These are phyloP conservation scores for Aspergillus affinis DNA, from an alignment of 495 filamentous ascomycete genomes.

Conservation along the genomic window DNA sequence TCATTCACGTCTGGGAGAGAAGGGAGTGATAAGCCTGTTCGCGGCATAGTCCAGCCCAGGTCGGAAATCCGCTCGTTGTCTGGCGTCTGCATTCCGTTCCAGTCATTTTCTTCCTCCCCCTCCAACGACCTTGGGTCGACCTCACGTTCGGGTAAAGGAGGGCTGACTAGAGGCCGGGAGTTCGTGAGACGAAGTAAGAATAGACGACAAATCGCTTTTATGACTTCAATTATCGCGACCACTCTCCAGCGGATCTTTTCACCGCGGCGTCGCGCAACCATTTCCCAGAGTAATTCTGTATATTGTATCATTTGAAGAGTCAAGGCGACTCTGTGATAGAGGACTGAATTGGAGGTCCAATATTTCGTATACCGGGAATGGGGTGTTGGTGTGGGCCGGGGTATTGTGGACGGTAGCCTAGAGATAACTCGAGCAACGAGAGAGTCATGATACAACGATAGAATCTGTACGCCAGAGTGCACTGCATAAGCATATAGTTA, in stretches of 20 bases:
- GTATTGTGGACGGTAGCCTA: constrained; percentile 43
- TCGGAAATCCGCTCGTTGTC: constrained; percentile 45
- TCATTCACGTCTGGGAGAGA: constrained; percentile 74
- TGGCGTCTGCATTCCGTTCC: constrained; percentile 50
- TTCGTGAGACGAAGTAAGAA: constrained; percentile 81
- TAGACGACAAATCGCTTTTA: constrained; percentile 85
- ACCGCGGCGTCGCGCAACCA: constrained; percentile 79
- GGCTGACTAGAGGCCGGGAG: constrained; percentile 78
- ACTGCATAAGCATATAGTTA: constrained; percentile 41
- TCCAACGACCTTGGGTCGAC: constrained; percentile 57
- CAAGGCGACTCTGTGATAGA: constrained; percentile 76
- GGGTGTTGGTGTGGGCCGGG: constrained; percentile 58
- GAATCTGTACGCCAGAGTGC: constrained; percentile 81
- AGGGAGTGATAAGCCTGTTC: constrained; percentile 82
- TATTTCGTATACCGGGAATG: constrained; percentile 90
- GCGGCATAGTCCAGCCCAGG: constrained; percentile 86
- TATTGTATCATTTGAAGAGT: constrained; percentile 88
- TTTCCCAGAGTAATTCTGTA: constrained; percentile 84
- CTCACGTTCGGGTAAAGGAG: constrained; percentile 84
- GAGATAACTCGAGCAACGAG: constrained; percentile 70
- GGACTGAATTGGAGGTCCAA: constrained; percentile 72
- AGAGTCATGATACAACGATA: constrained; percentile 92
- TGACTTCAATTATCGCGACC: constrained; percentile 78
- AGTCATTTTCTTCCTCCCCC: constrained; percentile 52
- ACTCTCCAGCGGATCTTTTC: constrained; percentile 86